Conservation (phyloP, 140 eudicot species). For the Bidens hawaiensis region DNA sequence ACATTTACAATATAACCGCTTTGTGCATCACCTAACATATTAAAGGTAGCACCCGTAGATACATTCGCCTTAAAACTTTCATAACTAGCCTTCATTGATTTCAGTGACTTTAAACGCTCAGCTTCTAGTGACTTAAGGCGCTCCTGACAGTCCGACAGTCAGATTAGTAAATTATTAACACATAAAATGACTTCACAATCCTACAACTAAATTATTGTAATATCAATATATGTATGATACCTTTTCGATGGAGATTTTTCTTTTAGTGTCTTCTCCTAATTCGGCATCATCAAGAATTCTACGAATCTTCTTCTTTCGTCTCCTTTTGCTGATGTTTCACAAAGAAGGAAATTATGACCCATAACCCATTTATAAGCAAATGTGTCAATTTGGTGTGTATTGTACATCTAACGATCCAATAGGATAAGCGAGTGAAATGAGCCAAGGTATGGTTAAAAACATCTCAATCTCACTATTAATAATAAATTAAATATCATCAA, state of each 20-base stretch:
- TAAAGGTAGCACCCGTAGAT: slow-evolving; percentile 50
- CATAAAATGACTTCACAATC: background rate
- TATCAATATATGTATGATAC: slow-evolving; percentile 28
- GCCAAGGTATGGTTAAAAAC: no score
- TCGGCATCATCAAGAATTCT: slow-evolving; percentile 97
- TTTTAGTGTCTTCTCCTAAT: slow-evolving; percentile 93
- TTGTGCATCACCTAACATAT: slow-evolving; percentile 76
- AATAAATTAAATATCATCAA: no score
- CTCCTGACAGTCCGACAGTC: slow-evolving; percentile 84
- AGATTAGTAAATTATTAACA: background rate
- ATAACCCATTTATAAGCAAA: no score
- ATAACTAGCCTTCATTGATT: slow-evolving; percentile 44
- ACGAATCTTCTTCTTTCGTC: slow-evolving; percentile 76
- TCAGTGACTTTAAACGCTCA: slow-evolving; percentile 48
- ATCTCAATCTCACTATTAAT: no score
- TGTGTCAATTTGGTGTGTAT: no score
- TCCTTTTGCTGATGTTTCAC: slow-evolving; percentile 38
- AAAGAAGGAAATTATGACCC: background rate
- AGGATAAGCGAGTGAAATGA: no score
- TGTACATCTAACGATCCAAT: no score
- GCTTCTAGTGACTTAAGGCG: slow-evolving; percentile 85
- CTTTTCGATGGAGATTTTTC: slow-evolving; percentile 94
- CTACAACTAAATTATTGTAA: background rate
- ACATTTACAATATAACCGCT: slow-evolving; percentile 86
- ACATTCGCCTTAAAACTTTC: slow-evolving; percentile 32